Base-by-base conservation (phyloP, 2,329 filamentous ascomycete genomes). In the Setomelanomma holmii region DNA sequence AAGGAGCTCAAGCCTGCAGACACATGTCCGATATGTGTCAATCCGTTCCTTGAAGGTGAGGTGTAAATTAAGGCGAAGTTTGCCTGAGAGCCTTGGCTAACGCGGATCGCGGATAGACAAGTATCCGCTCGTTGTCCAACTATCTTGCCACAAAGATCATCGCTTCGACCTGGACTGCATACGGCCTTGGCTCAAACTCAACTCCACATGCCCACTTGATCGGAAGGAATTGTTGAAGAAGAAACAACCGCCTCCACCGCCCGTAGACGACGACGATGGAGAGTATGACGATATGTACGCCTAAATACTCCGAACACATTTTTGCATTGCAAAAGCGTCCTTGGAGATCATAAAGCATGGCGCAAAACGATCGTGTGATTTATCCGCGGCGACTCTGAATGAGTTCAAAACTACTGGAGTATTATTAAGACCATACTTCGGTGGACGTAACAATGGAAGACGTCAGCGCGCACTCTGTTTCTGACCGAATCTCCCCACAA, bases 91-190 rank as follows among this genome's bases (percentile, higher is more conserved):
- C 21, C 39, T 50, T 55, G 43, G 58, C 68, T 71, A 35, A 71
- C 49, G 39, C 46, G 42, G 38, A 44, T 4, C 38, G 14, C 52
- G 45, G 38, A 50, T 55, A 79, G 78, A 87, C 58, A 59, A 80
- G 39, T 85, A 86, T 60, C 85, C 86, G n/a, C 80, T 88, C 16
- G 83, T 88, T 30, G 85, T 88, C 40, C 78, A 80, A 22, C 69
- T 88, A 24, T 84, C 85, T 8, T 88, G 86, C 59, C 84, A 87
- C 67, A 76, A 81, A 14, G 81, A 81, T 33, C 86, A 88, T 67
- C 64, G 84, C 17, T 88, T 87, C 70, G 86, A 88, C 72, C 69
- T 88, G 21, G 85, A 88, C 62, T 88, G 86, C 69, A 84, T 88
- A 55, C 74, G 80, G 51, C 85, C 86, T 0, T 88, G 86, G 86